Evolutionary conservation across 257 asterid species (phyloP).

Genomic region (Nicotiana otophora): DNA sequence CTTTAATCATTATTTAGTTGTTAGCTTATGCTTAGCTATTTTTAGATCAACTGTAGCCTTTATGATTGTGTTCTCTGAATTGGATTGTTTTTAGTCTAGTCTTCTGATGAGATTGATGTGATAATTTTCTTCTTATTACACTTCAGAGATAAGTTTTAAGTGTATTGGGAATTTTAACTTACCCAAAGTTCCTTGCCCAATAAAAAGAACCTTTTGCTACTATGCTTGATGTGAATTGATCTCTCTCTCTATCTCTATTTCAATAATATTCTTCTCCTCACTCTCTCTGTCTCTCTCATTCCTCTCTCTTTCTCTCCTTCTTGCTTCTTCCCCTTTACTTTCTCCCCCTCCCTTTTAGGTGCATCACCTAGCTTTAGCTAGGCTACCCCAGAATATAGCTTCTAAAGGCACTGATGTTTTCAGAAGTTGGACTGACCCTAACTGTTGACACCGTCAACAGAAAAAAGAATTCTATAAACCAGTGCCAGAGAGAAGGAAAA

Average conservation of each 20-base stretch:
- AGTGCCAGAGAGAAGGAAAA: neutral
- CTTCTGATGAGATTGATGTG: neutral
- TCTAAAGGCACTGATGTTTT: neutral
- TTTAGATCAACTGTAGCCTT: neutral
- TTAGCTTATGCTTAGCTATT: neutral
- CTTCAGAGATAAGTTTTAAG: neutral
- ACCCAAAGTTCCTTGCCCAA: neutral
- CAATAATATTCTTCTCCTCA: neutral
- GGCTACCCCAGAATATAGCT: neutral
- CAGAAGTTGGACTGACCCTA: neutral
- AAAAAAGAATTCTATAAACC: neutral
- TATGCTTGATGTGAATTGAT: neutral
- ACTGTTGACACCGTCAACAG: neutral
- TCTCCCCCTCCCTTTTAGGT: neutral
- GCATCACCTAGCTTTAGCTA: neutral
- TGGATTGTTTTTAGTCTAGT: neutral
- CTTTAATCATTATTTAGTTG: neutral
- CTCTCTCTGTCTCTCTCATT: neutral
- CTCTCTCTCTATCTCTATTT: neutral
- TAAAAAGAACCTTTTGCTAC: neutral
- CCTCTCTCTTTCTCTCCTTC: neutral
- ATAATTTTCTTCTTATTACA: neutral
- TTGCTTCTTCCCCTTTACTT: neutral
- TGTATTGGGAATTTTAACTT: neutral
- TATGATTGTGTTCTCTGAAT: neutral